Evolutionary conservation across 768 basidiomycete genomes (phyloP), one percentile per base, ranked within the genome.

Genomic region (Megacollybia marginata): DNA sequence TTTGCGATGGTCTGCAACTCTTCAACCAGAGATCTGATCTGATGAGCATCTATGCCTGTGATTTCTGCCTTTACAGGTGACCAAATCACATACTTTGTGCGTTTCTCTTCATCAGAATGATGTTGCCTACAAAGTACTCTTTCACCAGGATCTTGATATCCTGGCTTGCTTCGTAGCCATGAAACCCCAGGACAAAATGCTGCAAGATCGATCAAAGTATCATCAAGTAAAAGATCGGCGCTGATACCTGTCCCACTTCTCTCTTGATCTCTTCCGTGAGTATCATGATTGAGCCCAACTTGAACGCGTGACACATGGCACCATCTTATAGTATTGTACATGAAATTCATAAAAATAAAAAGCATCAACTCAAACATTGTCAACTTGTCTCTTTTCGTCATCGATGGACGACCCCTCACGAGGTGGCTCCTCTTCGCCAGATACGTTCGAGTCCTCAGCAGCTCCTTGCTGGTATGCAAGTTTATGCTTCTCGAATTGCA

Each of bases 401-500:
- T 28, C 23, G 23, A 40, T 40, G 5, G 44, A 45, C n/a, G 10
- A 10, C 20, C 9, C 28, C 44, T 32, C 44, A 5, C 44, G 44
- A 45, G 44, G 18, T 45, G 15, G 52, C 1, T 49, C 49, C 11
- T 52, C 62, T 6, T 66, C 64, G 9, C 62, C 61, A 18, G 60
- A 63, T 16, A 68, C 53, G 2, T 62, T 61, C 19, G 70, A 70
- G 32, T 80, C 82, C 33, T 72, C 69, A 19, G 64, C 72, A 31
- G 78, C 87, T 49, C 88, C 88, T 53, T 83, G 75, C 59, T 93
- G 86, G 66, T 86, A 87, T 1, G 89, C 92, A 2, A 82, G 63
- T 64, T 83, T 85, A 58, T 82, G 76, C 53, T 85, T 77, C 70
- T 97, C 93, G 59, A 95, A 97, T 66, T 87, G 88, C 9, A 80